A percentile compares a stretch with the other conserved stretches of the same genome.
phyloP scores from a whole-genome alignment of 768 basidiomycete genomes.

The Russula emetica region DNA sequence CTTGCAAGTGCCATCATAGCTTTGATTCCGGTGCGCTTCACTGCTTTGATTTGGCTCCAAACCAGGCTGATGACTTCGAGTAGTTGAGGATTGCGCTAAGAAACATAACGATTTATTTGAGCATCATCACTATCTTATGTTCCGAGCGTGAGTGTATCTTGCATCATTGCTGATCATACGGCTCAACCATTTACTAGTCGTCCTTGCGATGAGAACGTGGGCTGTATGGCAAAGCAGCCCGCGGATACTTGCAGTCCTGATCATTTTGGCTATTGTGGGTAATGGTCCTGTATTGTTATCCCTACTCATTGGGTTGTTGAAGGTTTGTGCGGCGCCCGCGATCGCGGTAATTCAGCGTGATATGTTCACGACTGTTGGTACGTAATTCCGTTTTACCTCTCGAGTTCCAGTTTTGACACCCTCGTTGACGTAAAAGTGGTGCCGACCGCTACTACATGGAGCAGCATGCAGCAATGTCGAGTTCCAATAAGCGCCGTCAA shows the following conservation, averaged over 20 bases:
- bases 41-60: too few species aligned
- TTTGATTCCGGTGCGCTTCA: conserved; percentile 12
- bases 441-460: neutral
- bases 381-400: neutral
- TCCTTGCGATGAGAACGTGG: conserved; percentile 33
- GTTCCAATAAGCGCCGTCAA: neutral
- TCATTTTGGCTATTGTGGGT: conserved; percentile 1
- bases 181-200: conserved; percentile 22
- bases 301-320: neutral
- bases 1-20: conserved; percentile 4
- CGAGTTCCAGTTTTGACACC: neutral
- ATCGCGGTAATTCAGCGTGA: neutral
- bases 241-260: conserved; percentile 12
- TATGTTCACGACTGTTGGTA: conserved; percentile 1
- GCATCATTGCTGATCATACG: neutral
- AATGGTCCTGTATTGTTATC: neutral
- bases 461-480: conserved; percentile 1
- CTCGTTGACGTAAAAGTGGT: neutral
- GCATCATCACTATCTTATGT: conserved; percentile 1
- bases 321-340: conserved; percentile 11
- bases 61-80: neutral
- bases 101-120: neutral
- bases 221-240: conserved; percentile 32
- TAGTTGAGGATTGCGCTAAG: neutral
- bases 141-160: conserved; percentile 13